Percentiles rank a stretch among this genome's conserved stretches.
These are phyloP conservation scores for Letharia columbiana DNA, from an alignment of 495 filamentous ascomycete genomes.

Conservation along the genomic window DNA sequence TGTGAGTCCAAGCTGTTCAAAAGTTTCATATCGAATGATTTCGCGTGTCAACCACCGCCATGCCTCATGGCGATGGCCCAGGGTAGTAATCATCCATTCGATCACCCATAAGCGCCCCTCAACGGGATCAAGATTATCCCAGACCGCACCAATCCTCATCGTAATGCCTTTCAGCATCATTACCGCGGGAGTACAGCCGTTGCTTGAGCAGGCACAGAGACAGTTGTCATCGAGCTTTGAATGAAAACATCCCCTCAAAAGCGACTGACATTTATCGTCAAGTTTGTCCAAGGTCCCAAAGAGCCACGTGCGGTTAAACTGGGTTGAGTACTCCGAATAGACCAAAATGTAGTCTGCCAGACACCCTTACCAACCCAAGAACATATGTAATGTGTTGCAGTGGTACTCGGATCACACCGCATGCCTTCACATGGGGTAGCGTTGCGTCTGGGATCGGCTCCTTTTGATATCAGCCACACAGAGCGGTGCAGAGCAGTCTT, in stretches of 20 bases:
- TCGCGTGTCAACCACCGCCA: neutral
- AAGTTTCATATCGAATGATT: neutral
- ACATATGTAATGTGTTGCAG: neutral
- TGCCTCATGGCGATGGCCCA: neutral
- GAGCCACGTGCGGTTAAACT: no score
- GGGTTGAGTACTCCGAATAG: no score
- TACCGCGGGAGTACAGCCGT: neutral
- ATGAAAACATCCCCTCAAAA: neutral
- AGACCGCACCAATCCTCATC: no score
- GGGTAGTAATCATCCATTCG: neutral
- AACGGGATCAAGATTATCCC: no score
- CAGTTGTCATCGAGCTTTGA: neutral
- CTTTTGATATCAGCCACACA: neutral
- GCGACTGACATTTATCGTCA: neutral
- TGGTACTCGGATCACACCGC: neutral
- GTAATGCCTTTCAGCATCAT: neutral
- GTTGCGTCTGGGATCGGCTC: neutral
- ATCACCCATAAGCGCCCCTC: neutral
- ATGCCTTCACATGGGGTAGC: neutral
- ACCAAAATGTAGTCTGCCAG: no score
- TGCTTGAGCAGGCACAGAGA: neutral
- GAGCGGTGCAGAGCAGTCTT: neutral
- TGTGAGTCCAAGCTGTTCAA: neutral
- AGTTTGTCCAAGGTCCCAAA: neutral
- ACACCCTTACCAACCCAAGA: neutral